Percentiles rank a stretch among this genome's conserved stretches.
Conservation (phyloP, 1,284 basidiomycete species). For the Wolfiporia cocos region DNA sequence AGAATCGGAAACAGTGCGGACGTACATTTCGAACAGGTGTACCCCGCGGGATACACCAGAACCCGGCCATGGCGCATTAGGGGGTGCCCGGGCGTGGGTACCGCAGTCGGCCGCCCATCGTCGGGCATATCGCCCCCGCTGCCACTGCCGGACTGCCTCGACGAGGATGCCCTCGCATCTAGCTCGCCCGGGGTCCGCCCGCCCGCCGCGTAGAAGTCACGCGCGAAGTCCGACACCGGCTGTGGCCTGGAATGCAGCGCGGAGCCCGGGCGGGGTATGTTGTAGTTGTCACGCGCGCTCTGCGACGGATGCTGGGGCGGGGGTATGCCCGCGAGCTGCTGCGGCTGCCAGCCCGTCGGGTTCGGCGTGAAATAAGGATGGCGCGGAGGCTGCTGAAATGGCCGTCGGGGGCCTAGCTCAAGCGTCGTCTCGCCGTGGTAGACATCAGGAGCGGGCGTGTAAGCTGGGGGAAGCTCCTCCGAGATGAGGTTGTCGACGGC, state of each 20-base stretch:
- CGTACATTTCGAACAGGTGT: conserved; percentile 51
- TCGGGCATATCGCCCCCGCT: conserved; percentile 21
- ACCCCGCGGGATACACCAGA: conserved; percentile 60
- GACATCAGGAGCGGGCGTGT: conserved; percentile 49
- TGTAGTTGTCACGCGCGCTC: conserved; percentile 1
- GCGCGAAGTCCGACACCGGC: conserved; percentile 43
- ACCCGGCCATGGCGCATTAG: conserved; percentile 52
- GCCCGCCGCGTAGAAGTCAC: conserved; percentile 49
- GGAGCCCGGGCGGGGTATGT: conserved; percentile 6
- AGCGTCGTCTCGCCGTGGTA: conserved; percentile 53
- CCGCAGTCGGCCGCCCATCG: conserved; percentile 54
- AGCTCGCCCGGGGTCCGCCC: conserved; percentile 11
- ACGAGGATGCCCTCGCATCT: conserved; percentile 4
- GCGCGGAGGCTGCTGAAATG: conserved; percentile 45
- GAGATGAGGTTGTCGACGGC: conserved; percentile 17
- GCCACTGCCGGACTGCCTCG: conserved; percentile 1
- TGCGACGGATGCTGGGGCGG: conserved; percentile 17
- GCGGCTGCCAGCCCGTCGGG: conserved; percentile 8
- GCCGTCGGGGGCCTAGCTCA: conserved; percentile 53
- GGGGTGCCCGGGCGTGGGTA: conserved; percentile 59
- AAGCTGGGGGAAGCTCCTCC: conserved; percentile 61
- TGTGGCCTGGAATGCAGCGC: conserved; percentile 10
- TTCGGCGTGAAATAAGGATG: conserved; percentile 15
- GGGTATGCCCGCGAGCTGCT: conserved; percentile 9
- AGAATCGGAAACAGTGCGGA: no score